phyloP scores from a whole-genome alignment of 129 eudicot species.

The Helichrysum umbraculigerum region DNA sequence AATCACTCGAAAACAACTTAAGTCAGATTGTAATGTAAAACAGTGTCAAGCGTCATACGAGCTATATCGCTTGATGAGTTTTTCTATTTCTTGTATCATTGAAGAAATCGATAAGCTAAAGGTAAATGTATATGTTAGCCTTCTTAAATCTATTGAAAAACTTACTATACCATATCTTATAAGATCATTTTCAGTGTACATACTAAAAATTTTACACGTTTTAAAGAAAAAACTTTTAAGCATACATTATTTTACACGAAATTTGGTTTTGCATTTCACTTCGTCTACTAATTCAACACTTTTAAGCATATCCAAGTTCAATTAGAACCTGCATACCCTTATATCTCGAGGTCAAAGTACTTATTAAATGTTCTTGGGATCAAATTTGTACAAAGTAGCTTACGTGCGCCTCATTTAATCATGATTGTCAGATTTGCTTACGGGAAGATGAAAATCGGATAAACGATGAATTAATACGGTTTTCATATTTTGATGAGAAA shows the following conservation, averaged over 20 bases:
- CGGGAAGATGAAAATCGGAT: slow-evolving; percentile 13
- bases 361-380: not conserved
- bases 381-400: not conserved
- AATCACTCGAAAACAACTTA: too few species aligned
- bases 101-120: slow-evolving; percentile 15
- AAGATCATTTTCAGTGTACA: too few species aligned
- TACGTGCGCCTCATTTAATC: not conserved
- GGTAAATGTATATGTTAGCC: slow-evolving; percentile 10
- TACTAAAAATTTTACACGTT: too few species aligned
- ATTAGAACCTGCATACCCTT: not conserved
- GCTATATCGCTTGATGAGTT: not conserved
- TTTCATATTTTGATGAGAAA: not conserved
- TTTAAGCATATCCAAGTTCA: too few species aligned
- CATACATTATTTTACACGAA: too few species aligned
- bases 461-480: not conserved
- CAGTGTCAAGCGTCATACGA: not conserved
- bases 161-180: not conserved
- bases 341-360: not conserved
- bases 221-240: too few species aligned
- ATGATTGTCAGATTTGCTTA: not conserved
- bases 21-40: too few species aligned
- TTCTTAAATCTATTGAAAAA: not conserved
- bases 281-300: too few species aligned
- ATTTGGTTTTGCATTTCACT: too few species aligned
- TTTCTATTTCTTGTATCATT: slow-evolving; percentile 11